Evolutionary conservation across 148 eudicot species (phyloP).

Genomic region (Spergularia marina): DNA sequence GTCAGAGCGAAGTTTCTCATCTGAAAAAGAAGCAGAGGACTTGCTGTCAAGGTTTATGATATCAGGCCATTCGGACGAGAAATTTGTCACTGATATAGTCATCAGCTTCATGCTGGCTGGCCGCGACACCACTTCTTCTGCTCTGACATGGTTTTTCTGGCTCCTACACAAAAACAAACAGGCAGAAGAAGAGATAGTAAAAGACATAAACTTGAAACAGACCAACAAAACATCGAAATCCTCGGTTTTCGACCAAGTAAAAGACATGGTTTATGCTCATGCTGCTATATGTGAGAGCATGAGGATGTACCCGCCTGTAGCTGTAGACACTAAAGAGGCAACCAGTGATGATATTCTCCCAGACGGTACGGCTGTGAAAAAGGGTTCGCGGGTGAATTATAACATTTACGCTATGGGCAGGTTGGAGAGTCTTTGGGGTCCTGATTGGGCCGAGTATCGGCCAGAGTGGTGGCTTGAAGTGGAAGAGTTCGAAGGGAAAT

Average conservation of each 20-base stretch:
- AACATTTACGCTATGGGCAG: conserved; percentile 52
- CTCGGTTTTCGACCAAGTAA: conserved; percentile 26
- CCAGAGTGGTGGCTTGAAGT: conserved; percentile 38
- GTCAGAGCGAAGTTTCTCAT: background rate
- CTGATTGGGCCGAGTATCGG: conserved; percentile 29
- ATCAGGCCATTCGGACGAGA: conserved; percentile 40
- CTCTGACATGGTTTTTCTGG: conserved; percentile 54
- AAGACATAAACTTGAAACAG: conserved; percentile 20
- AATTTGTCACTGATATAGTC: conserved; percentile 39
- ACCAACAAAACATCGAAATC: conserved; percentile 4
- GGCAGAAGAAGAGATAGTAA: conserved; percentile 32
- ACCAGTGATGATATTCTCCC: conserved; percentile 33
- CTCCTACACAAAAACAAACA: conserved; percentile 21
- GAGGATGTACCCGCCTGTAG: conserved; percentile 51
- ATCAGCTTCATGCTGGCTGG: conserved; percentile 52
- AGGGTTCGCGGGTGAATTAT: conserved; percentile 40
- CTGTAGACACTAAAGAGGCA: conserved; percentile 35
- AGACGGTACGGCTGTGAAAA: conserved; percentile 38
- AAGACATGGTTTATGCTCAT: conserved; percentile 35
- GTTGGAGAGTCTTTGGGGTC: conserved; percentile 39
- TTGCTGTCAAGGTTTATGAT: conserved; percentile 42
- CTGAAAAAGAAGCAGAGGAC: conserved; percentile 21
- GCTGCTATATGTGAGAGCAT: conserved; percentile 50
- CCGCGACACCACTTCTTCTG: conserved; percentile 38
- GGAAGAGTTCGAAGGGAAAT: conserved; percentile 4